phyloP scores from a whole-genome alignment of 148 eudicot genomes.

The Hydrangea macrophylla region DNA sequence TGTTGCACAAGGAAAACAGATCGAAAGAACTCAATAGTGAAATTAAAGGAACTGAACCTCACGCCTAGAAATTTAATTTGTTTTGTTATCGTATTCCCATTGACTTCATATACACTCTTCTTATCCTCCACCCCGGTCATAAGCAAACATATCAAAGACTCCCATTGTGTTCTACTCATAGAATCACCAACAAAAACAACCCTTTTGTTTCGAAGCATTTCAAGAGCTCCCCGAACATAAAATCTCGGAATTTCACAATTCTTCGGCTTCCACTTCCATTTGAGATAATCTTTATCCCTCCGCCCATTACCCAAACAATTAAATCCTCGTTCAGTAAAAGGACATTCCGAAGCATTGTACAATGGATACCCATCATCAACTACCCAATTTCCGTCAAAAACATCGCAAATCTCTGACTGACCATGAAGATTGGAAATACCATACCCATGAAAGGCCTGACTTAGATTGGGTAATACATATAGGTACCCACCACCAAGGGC shows the following conservation, averaged over 20 bases:
- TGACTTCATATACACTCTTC: conserved; percentile 54
- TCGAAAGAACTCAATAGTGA: conserved; percentile 57
- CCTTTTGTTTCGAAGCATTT: conserved; percentile 47
- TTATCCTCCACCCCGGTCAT: conserved; percentile 69
- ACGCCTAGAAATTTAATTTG: conserved; percentile 51
- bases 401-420: conserved; percentile 25
- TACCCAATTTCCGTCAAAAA: conserved; percentile 59
- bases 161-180: conserved; percentile 74
- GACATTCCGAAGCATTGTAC: conserved; percentile 59
- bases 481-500: conserved; percentile 42
- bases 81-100: conserved; percentile 54
- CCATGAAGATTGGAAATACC: conserved; percentile 12
- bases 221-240: conserved; percentile 36
- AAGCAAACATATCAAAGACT: conserved; percentile 64
- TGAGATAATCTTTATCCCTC: conserved; percentile 42
- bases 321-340: conserved; percentile 58
- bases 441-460: conserved; percentile 30
- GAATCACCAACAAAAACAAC: conserved; percentile 78
- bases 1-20: conserved; percentile 63
- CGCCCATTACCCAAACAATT: conserved; percentile 71
- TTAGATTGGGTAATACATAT: conserved; percentile 37
- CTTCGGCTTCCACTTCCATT: conserved; percentile 65
- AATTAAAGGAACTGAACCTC: conserved; percentile 51
- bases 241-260: conserved; percentile 45
- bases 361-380: conserved; percentile 47